phyloP scores from a whole-genome alignment of 768 basidiomycete genomes.

The Russula emetica region DNA sequence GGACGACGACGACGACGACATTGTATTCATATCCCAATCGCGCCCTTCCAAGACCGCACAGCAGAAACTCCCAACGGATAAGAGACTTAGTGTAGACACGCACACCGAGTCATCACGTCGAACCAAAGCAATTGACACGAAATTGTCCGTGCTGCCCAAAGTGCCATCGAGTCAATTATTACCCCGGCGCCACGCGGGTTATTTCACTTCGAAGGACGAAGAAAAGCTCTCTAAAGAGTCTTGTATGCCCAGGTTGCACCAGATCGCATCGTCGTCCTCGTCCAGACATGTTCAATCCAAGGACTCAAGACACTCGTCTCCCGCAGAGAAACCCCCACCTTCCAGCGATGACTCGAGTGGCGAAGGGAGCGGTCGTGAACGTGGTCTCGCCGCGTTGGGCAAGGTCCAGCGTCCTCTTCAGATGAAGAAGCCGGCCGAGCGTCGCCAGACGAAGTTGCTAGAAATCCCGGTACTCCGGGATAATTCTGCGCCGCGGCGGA shows the following conservation, averaged over 20 bases:
- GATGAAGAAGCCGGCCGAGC: conserved; percentile 52
- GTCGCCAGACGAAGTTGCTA: conserved; percentile 60
- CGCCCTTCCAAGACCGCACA: conserved; percentile 13
- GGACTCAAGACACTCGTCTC: neutral
- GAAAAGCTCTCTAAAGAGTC: conserved; percentile 37
- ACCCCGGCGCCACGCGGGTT: conserved; percentile 25
- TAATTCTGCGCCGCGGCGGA: conserved; percentile 47
- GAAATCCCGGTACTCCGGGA: conserved; percentile 45
- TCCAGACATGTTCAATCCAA: conserved; percentile 24
- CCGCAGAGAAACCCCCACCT: conserved; percentile 13
- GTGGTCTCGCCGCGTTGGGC: conserved; percentile 28
- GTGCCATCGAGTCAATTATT: conserved; percentile 1
- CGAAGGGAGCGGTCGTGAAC: conserved; percentile 38
- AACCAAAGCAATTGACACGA: neutral
- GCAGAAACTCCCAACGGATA: conserved; percentile 11
- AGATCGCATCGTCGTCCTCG: conserved; percentile 41
- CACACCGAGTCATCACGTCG: neutral
- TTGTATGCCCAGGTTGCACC: conserved; percentile 36
- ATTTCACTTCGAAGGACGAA: conserved; percentile 34
- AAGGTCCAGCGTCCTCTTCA: conserved; percentile 35
- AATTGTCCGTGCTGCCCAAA: conserved; percentile 8
- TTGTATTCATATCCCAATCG: conserved; percentile 49
- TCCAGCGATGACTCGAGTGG: conserved; percentile 41
- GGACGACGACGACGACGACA: conserved; percentile 55
- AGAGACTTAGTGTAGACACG: neutral